Base-by-base conservation (phyloP, 176 grass and related monocot genomes). In the Musa troglodytarum region DNA sequence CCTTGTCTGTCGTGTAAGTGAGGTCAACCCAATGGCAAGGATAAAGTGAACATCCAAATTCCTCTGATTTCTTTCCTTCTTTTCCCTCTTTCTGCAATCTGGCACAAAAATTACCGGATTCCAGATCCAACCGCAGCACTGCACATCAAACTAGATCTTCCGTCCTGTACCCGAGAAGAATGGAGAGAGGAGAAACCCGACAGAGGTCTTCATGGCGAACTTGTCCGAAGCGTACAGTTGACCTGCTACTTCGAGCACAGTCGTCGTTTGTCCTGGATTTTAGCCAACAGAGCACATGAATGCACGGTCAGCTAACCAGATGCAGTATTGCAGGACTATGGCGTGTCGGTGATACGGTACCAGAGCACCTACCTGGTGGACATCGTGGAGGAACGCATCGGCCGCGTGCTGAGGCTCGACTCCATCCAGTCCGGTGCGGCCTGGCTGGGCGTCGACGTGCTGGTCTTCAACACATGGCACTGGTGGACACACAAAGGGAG, bases 401-500 rank as follows among this genome's bases (percentile, higher is more conserved):
- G 90, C n/a, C 86, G 95, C 59, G 90, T 99, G 73, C 80, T 99
- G 2, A 94, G 87, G 82, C 86, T 99, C 22, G 86, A 92, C 74
- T 87, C 86, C 77, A 99, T 99, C 71, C 34, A 65, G 9, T 77
- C 72, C 85, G 95, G 90, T 76, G 64, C 78, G 13, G 80, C 88
- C 21, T 99, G 95, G 95, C 77, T 88, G 53, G 88, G 78, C 28
- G 65, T 82, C 16, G 76, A 99, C 83, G n/a, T 92, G 61, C 72
- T 99, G 75, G 53, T 94, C 74, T 93, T 99, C 88, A 99, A 99
- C 84, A 87, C 90, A 0, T 94, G 95, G 90, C 95, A 99, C 69
- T 99, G 95, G 95, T 99, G 95, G 95, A 92, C 95, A 12, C 95
- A 99, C 95, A 99, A 81, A 50, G 90, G 95, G 67, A 84, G 22